Evolutionary conservation across 1,284 basidiomycete species (phyloP), one percentile per base, ranked within the genome.

Genomic region (Inonotus obliquus): DNA sequence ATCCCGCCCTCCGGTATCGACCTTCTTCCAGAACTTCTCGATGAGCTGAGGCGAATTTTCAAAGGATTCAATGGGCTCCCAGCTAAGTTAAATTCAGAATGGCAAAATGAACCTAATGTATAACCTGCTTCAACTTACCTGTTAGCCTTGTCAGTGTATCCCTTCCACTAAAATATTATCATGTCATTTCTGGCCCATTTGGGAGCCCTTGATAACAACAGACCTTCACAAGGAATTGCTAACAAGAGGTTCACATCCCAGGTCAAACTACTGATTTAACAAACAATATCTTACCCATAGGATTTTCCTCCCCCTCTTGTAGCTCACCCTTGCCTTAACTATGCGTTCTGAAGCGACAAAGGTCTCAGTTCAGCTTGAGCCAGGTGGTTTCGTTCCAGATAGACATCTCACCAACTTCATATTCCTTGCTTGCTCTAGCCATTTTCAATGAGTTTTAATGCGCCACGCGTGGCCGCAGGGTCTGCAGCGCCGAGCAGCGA

Each of bases 11-110:
- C 73, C 74, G 1, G 76, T 73, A 58, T 81, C 74, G 29, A 81
- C 74, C 41, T 81, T 79, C 52, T 76, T 70, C 87, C 88, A 90
- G 65, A 91, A 91, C 0, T 69, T 68, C 14, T 79, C 70, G 10
- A 90, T 65, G 23, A 87, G 77, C 64, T 85, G 81, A 2, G 85
- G 86, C 7, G 79, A 82, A 11, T 63, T 72, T 44, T 71, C 69
- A 64, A 91, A 89, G 6, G 84, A 86, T 51, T 80, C 77, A 14
- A 73, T 69, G 5, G 88, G 87, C 66, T 91, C 88, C 87, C 87
- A 90, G 14, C 87, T 90, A 58, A 37, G 58, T 45, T 47, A 49
- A 7, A 32, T 29, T n/a, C 23, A 21, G 17, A 6, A 17, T 44
- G 17, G 17, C 13, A n/a, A n/a, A 7, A 44, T 2, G 7, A 44